Evolutionary conservation across 176 grass and related monocot species (phyloP).

Genomic region (Zizania latifolia): DNA sequence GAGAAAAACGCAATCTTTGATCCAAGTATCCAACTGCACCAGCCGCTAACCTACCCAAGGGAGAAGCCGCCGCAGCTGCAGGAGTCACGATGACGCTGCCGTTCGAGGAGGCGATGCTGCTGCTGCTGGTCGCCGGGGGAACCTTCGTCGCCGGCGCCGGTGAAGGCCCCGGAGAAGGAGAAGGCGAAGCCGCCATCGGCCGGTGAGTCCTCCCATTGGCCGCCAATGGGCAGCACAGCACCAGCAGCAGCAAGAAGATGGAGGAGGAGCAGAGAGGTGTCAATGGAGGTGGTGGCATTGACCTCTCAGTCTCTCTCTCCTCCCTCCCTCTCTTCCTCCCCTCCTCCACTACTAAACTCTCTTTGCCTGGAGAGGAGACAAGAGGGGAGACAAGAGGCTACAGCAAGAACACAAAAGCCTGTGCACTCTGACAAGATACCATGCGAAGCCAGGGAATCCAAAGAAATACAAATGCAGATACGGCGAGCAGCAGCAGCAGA

Average conservation of each 20-base stretch:
- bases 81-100: background rate
- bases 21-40: background rate
- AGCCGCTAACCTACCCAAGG: slow-evolving; percentile 21
- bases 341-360: background rate
- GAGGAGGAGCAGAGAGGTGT: background rate
- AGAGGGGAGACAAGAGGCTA: slow-evolving; percentile 4
- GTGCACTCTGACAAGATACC: slow-evolving; percentile 40
- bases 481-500: background rate
- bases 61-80: background rate
- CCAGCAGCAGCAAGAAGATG: slow-evolving; percentile 20
- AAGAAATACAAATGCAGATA: slow-evolving; percentile 19
- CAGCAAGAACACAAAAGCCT: slow-evolving; percentile 28
- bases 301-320: background rate
- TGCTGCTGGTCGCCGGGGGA: background rate
- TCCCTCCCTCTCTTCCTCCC: too few relatives aligned
- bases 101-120: background rate
- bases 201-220: slow-evolving; percentile 22
- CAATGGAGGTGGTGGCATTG: slow-evolving; percentile 41
- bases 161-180: background rate
- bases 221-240: slow-evolving; percentile 13
- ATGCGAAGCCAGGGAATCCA: slow-evolving; percentile 49
- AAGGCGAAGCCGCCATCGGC: background rate
- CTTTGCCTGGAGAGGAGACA: background rate
- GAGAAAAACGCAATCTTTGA: background rate
- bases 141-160: background rate